A percentile compares a stretch with the other conserved stretches of the same genome.
Evolutionary conservation across 148 eudicot species (phyloP).

Genomic region (Simmondsia chinensis): DNA sequence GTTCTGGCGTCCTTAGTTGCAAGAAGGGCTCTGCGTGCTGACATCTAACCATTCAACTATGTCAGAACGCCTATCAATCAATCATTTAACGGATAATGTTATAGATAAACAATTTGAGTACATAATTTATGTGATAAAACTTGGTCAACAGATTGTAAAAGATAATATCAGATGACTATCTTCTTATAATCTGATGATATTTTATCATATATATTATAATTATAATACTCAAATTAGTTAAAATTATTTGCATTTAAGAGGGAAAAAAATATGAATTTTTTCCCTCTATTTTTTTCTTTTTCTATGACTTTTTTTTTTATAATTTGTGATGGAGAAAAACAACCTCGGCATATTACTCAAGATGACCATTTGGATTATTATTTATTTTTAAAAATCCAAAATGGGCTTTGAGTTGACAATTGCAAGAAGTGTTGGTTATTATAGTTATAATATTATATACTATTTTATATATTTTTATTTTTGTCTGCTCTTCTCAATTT

Average conservation of each 20-base stretch:
- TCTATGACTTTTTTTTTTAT: slow-evolving; percentile 11
- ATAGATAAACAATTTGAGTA: too few species aligned
- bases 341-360: slow-evolving; percentile 45
- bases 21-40: slow-evolving; percentile 54
- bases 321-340: slow-evolving; percentile 17
- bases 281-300: slow-evolving; percentile 4
- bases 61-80: background rate
- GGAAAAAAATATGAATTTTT: slow-evolving; percentile 3
- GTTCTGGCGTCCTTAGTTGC: slow-evolving; percentile 49
- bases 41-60: background rate
- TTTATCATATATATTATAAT: too few species aligned
- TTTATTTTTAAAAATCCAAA: too few species aligned
- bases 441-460: slow-evolving; percentile 12
- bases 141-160: too few species aligned
- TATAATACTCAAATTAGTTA: too few species aligned
- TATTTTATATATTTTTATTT: background rate
- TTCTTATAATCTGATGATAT: too few species aligned
- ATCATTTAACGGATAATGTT: slow-evolving; percentile 5
- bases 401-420: slow-evolving; percentile 29
- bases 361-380: slow-evolving; percentile 11
- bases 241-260: too few species aligned
- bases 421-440: slow-evolving; percentile 44
- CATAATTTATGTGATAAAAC: too few species aligned
- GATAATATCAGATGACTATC: too few species aligned
- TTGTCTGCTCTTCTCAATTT: background rate